Conservation (phyloP, 768 basidiomycete species). For the Lactarius vividus region DNA sequence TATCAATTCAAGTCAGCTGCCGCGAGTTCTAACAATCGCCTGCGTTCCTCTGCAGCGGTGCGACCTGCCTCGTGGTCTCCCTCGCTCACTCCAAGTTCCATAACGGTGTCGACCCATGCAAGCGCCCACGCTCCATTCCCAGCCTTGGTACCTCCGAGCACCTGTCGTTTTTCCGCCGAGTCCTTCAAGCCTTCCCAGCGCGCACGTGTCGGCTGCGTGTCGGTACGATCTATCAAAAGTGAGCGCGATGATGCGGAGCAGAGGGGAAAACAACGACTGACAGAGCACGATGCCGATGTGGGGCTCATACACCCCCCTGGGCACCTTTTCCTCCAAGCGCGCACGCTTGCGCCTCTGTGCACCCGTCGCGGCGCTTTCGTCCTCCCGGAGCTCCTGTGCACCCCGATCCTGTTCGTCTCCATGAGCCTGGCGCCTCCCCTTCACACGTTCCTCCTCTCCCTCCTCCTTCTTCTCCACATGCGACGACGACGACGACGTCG, state of each 20-base stretch:
- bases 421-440: slow-evolving; percentile 27
- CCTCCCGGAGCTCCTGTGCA: slow-evolving; percentile 33
- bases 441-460: slow-evolving; percentile 28
- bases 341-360: slow-evolving; percentile 24
- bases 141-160: slow-evolving; percentile 69
- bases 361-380: slow-evolving; percentile 26
- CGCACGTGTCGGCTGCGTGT: slow-evolving; percentile 71
- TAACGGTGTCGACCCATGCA: slow-evolving; percentile 66
- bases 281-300: slow-evolving; percentile 75
- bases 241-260: not conserved
- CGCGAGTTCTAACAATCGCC: slow-evolving; percentile 13
- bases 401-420: slow-evolving; percentile 6
- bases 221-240: slow-evolving; percentile 56
- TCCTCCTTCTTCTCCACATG: slow-evolving; percentile 33
- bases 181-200: slow-evolving; percentile 60
- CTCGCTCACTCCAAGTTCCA: slow-evolving; percentile 34
- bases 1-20: slow-evolving; percentile 14
- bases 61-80: slow-evolving; percentile 27
- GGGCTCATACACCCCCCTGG: slow-evolving; percentile 77
- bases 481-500: not conserved
- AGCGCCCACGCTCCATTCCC: slow-evolving; percentile 81
- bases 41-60: slow-evolving; percentile 24
- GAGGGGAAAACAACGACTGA: slow-evolving; percentile 38
- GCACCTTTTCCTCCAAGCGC: slow-evolving; percentile 36
- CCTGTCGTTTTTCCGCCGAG: slow-evolving; percentile 39